Evolutionary conservation across 169 alveolate genomes (phyloP).

Genomic region (Plasmodium cynomolgi): DNA sequence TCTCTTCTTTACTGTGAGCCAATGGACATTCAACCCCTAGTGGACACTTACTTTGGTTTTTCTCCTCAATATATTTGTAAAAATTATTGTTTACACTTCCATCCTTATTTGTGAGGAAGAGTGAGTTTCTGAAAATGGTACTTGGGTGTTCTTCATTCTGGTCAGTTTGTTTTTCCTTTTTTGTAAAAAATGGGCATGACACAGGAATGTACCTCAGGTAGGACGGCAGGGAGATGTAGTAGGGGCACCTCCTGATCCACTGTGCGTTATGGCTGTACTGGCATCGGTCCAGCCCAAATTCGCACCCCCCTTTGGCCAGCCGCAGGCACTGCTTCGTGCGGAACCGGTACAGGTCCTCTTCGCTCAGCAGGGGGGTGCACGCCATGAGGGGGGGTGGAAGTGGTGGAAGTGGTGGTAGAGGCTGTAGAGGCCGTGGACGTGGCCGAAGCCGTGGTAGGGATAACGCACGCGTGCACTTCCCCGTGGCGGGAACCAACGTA

Average conservation of each 20-base stretch:
- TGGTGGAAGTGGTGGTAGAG: neutral
- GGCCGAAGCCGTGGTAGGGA: neutral
- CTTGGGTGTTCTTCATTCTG: constrained; percentile 76
- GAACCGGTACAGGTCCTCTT: constrained; percentile 87
- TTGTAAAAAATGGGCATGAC: constrained; percentile 82
- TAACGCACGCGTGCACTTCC: neutral
- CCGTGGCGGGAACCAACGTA: neutral
- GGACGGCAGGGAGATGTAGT: constrained; percentile 85
- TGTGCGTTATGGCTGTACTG: constrained; percentile 88
- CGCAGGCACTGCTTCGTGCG: constrained; percentile 87
- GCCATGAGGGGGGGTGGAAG: constrained; percentile 17
- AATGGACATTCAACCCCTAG: constrained; percentile 89
- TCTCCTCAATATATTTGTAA: constrained; percentile 61
- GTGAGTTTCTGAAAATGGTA: constrained; percentile 76
- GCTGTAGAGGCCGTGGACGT: neutral
- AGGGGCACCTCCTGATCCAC: constrained; percentile 91
- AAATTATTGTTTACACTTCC: constrained; percentile 73
- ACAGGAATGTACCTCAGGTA: constrained; percentile 88
- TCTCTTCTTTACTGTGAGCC: constrained; percentile 88
- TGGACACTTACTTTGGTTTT: constrained; percentile 77
- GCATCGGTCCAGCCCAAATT: constrained; percentile 88
- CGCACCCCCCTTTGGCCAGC: constrained; percentile 85
- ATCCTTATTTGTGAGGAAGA: constrained; percentile 35
- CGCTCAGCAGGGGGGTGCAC: constrained; percentile 86
- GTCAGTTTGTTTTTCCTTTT: constrained; percentile 56